Evolutionary conservation across 2,329 filamentous ascomycete genomes (phyloP), one percentile per base, ranked within the genome.

Genomic region (Aspergillus proliferans): DNA sequence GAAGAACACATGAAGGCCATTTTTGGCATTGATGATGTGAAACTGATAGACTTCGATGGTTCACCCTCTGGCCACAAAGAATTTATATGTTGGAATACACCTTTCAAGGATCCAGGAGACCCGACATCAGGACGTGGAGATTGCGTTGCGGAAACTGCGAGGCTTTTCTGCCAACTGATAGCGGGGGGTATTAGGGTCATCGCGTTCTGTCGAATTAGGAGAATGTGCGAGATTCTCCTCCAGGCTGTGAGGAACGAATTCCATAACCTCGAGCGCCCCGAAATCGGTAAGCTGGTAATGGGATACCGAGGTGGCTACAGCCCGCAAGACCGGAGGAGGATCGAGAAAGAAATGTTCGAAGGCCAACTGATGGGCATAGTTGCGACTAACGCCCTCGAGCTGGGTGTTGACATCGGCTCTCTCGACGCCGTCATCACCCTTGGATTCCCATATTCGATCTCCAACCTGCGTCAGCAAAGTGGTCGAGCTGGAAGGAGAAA

Each of bases 51-150:
- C 62, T 91, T 87, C 61, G 93, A 98, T 63, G 93, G 93, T 1
- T 95, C 91, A 0, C 93, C 93, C 0, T 89, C 89, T 5, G 89
- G 92, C 0, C 79, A 89, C 19, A 97, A 97, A 65, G 92, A 97
- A 61, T 97, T 97, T 50, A 64, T 98, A 6, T 97, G 91, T 68
- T 98, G 93, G 93, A 97, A 98, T 60, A 96, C 92, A 0, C 93
- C 93, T 0, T 95, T 83, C 68, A 94, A 90, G 65, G 92, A 96
- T 58, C 89, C 92, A 0, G 80, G 78, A 1, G 92, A 97, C 67
- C 87, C 90, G 7, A 83, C 86, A 0, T 95, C 88, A 59, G 92
- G 93, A 1, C 82, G 93, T 50, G 88, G 88, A 12, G 88, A 88
- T 64, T 84, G 85, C 3, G 83, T 94, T 65, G 79, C 82, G 4